phyloP scores from a whole-genome alignment of 2,329 filamentous ascomycete species.

The Epichloe coenophiala region DNA sequence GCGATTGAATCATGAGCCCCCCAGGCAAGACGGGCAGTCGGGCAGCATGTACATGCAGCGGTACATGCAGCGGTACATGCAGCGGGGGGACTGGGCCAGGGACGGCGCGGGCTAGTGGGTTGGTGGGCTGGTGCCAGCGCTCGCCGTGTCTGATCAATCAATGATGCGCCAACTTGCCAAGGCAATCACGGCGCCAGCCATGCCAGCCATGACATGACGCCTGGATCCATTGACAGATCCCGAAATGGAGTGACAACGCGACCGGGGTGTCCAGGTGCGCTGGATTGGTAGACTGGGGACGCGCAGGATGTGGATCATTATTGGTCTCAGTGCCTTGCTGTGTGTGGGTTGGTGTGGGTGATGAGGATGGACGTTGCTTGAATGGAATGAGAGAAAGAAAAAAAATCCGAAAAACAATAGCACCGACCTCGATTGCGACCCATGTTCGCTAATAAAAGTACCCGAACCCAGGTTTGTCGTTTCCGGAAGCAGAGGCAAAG shows the following conservation, averaged over 20 bases:
- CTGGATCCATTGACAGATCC: not conserved
- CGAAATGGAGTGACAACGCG: not conserved
- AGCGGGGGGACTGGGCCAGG: not conserved
- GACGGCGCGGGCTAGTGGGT: not conserved
- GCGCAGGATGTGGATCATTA: not conserved
- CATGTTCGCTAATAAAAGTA: constrained; percentile 23
- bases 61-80: too few relatives aligned
- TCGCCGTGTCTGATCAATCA: not conserved
- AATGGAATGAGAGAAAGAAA: constrained; percentile 2
- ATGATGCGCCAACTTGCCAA: not conserved
- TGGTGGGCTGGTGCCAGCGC: not conserved
- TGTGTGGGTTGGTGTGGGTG: not conserved
- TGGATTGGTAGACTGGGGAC: not conserved
- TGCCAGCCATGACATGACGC: not conserved
- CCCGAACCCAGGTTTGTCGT: not conserved
- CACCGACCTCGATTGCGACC: constrained; percentile 41
- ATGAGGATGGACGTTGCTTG: not conserved
- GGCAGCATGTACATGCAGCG: not conserved
- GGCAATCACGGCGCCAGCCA: not conserved
- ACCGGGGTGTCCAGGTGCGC: not conserved
- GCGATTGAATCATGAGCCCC: constrained; percentile 2
- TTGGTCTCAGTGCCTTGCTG: not conserved
- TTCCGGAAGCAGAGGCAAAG: not conserved
- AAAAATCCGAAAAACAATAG: not conserved
- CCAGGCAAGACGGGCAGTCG: not conserved